A percentile compares a stretch with the other conserved stretches of the same genome.
Evolutionary conservation across 306 rosid genomes (phyloP).

Genomic region (Pterocarpus macrocarpus): DNA sequence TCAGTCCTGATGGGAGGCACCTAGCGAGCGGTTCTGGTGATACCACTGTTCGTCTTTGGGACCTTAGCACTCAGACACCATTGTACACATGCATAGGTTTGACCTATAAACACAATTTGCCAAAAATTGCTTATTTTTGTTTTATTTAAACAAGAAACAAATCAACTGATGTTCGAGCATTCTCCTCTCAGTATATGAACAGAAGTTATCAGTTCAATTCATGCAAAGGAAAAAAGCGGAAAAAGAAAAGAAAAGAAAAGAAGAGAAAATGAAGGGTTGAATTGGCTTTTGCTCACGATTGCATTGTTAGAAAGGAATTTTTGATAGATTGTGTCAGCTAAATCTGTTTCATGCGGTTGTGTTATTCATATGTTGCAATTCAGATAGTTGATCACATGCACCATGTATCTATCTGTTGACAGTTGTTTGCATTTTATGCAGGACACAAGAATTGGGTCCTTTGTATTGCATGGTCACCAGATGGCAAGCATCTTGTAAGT

Average conservation of each 20-base stretch:
- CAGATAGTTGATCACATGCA: background rate
- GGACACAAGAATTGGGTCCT: conserved; percentile 98
- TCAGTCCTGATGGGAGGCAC: conserved; percentile 92
- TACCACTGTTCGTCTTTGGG: conserved; percentile 93
- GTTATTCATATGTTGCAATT: conserved; percentile 2
- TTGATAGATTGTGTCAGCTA: conserved; percentile 23
- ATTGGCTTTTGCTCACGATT: conserved; percentile 2
- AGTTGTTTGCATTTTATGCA: conserved; percentile 46
- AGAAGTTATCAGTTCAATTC: conserved; percentile 10
- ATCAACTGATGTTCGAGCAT: conserved; percentile 11
- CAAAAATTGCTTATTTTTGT: conserved; percentile 3
- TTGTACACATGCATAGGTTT: conserved; percentile 87
- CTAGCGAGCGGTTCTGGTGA: conserved; percentile 99
- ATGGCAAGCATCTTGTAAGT: conserved; percentile 91
- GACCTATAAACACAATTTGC: conserved; percentile 41
- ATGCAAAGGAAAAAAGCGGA: background rate
- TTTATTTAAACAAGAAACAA: conserved; percentile 16
- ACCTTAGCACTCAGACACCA: conserved; percentile 88
- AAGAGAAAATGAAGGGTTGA: background rate
- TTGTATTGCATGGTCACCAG: conserved; percentile 95
- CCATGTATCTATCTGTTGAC: background rate
- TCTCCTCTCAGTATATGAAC: conserved; percentile 2
- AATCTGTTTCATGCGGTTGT: conserved; percentile 23
- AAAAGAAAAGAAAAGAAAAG: background rate
- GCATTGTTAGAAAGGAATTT: conserved; percentile 3